These are phyloP conservation scores for Combretum micranthum DNA, from an alignment of 345 rosid genomes.

Conservation along the genomic window DNA sequence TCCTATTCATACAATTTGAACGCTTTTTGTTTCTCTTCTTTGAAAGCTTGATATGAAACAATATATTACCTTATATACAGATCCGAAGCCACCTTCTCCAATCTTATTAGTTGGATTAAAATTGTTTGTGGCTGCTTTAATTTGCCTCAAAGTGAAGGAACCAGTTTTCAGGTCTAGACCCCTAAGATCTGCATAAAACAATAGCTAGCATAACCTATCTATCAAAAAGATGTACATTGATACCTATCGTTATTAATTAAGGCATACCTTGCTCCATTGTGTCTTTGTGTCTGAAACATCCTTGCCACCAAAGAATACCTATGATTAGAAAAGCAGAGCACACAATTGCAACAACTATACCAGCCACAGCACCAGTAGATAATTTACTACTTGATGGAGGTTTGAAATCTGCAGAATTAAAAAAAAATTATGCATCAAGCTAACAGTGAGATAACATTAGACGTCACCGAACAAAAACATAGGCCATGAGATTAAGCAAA, in stretches of 20 bases:
- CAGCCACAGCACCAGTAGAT: constrained; percentile 1
- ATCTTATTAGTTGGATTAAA: constrained; percentile 20
- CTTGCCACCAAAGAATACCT: constrained; percentile 46
- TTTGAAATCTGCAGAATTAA: not conserved
- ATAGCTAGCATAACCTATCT: not conserved
- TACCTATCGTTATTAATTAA: not conserved
- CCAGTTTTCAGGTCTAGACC: constrained; percentile 10
- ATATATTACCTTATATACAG: constrained; percentile 21
- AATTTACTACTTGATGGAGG: not conserved
- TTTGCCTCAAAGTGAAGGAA: constrained; percentile 15
- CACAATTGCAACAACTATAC: constrained; percentile 23
- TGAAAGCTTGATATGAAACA: too few relatives aligned
- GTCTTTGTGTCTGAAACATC: constrained; percentile 25
- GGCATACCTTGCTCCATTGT: constrained; percentile 30
- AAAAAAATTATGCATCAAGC: not conserved
- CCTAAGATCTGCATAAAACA: constrained; percentile 12
- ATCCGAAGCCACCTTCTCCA: constrained; percentile 35
- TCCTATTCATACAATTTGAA: too few relatives aligned
- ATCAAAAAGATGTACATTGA: too few relatives aligned
- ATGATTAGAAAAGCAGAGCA: constrained; percentile 25
- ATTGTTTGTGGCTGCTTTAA: constrained; percentile 25
- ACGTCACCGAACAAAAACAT: too few relatives aligned
- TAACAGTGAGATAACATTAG: too few relatives aligned
- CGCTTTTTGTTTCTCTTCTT: too few relatives aligned
- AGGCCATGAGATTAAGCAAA: too few relatives aligned